Base-by-base conservation (phyloP, 2,329 filamentous ascomycete species). In the Pestalotiopsis sp. region DNA sequence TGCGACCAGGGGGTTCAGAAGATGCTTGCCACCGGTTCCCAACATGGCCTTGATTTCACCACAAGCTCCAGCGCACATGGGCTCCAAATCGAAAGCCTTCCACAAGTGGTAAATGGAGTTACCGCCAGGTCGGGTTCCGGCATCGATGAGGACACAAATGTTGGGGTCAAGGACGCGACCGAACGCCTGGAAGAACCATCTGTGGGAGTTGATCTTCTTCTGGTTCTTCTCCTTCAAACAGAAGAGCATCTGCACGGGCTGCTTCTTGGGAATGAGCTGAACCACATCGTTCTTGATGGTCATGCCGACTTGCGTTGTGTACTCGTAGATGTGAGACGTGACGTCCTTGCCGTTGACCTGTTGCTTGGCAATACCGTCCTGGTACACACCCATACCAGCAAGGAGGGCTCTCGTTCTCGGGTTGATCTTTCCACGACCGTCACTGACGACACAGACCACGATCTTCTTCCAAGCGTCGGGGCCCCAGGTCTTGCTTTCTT, bases 181-280 rank as follows among this genome's bases (percentile, higher is more conserved):
- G 79, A 99, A 99, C 0, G 95, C 96, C 74, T 97, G 92, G 87
- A 99, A 99, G 84, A 99, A 98, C 96, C 96, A 99, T 79, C 96
- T 87, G 80, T 99, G 96, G 0, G 96, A 98, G 79, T 99, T 99
- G 88, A 99, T 99, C 87, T 99, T 99, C 86, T 99, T 99, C 84
- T 98, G 95, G 79, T 99, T 99, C 88, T 98, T 98, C 79, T 99
- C 96, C 85, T 99, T 99, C 70, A 99, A 82, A 80, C 96, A 99
- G 85, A 99, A 99, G 4, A 99, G 89, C 84, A 99, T 92, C 83
- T 99, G 96, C 2, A 99, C 93, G 0, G 96, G 95, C 71, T 96
- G 94, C 70, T 92, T 92, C 76, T 94, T 93, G 61, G 92, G 91
- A 71, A 96, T 93, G 64, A 98, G 86, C 62, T 91, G 87, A 9